Evolutionary conservation across 2,329 filamentous ascomycete genomes (phyloP), one percentile per base, ranked within the genome.

Genomic region (Ophiostoma sp.): DNA sequence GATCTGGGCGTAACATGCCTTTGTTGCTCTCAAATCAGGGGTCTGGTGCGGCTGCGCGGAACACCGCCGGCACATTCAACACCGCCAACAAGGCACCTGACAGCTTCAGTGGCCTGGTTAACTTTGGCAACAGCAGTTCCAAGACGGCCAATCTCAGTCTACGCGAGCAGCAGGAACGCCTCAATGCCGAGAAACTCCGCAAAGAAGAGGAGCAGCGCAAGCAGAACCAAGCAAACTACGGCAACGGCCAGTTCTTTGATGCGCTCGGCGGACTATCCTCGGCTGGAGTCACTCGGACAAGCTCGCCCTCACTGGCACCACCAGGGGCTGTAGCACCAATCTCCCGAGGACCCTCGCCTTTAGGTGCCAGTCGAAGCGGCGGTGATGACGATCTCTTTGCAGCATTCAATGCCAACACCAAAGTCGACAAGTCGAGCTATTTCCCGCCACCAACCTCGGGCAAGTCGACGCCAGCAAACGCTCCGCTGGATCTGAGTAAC

Each of bases 31-130:
- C 85, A 5, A 75, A 80, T 10, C 84, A 86, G 73, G 80, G 76
- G 6, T 83, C 83, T 20, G 82, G 82, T 4, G 73, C 78, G 35
- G 77, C 80, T 68, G 79, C 74, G 71, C 79, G 78, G 78, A 67
- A 48, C 65, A 48, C 11, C 6, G n/a, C n/a, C 39, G 27, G 35
- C 81, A 72, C 76, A 7, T 23, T 39, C 65, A 67, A 67, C 15
- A 11, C 41, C 1, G 75, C 79, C 3, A 79, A 80, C 4, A 90
- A 86, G 74, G 76, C 88, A 6, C 80, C 84, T 66, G 92, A 95
- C 77, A 93, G 90, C 81, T 95, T 95, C 80, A 91, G 91, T 76
- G 90, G 89, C 75, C 82, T 95, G 68, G 83, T 93, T 72, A 88
- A 85, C 74, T 88, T 90, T 75, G 86, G 86, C 67, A 79, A 85